Evolutionary conservation across 2,329 filamentous ascomycete genomes (phyloP).

Genomic region (Penicillium sp.): DNA sequence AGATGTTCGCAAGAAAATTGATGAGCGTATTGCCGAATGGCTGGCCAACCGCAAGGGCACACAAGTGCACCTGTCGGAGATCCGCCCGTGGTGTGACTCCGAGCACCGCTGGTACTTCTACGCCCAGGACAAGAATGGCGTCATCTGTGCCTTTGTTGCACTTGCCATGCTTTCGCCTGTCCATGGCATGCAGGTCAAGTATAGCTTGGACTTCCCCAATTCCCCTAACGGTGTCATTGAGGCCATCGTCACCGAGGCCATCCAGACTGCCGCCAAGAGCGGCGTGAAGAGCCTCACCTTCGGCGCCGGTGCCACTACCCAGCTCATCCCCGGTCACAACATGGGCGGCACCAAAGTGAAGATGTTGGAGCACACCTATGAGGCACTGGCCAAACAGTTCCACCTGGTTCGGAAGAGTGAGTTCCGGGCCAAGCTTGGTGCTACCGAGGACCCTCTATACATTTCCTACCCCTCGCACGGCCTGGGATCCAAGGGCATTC

Average conservation of each 20-base stretch:
- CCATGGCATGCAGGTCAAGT: slow-evolving; percentile 92
- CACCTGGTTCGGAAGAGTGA: slow-evolving; percentile 78
- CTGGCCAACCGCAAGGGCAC: slow-evolving; percentile 71
- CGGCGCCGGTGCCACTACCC: slow-evolving; percentile 71
- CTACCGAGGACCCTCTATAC: slow-evolving; percentile 75
- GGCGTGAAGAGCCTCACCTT: slow-evolving; percentile 72
- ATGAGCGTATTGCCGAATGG: slow-evolving; percentile 74
- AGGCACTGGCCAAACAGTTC: slow-evolving; percentile 73
- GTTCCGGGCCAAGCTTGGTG: slow-evolving; percentile 87
- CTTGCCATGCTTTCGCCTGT: slow-evolving; percentile 73
- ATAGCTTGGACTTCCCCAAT: slow-evolving; percentile 86
- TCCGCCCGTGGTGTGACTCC: slow-evolving; percentile 79
- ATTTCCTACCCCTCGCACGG: slow-evolving; percentile 87
- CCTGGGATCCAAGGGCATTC: slow-evolving; percentile 71
- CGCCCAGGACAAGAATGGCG: slow-evolving; percentile 66
- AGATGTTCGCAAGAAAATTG: slow-evolving; percentile 63
- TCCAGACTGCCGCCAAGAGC: slow-evolving; percentile 55
- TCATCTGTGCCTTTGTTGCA: slow-evolving; percentile 71
- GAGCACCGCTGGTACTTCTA: slow-evolving; percentile 82
- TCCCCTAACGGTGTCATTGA: slow-evolving; percentile 86
- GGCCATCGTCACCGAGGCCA: slow-evolving; percentile 66
- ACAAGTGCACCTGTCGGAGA: slow-evolving; percentile 86
- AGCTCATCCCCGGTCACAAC: slow-evolving; percentile 73
- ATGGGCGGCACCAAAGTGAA: slow-evolving; percentile 73
- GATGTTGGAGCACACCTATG: slow-evolving; percentile 77